Percentiles rank a stretch among this genome's conserved stretches.
phyloP scores from a whole-genome alignment of 176 grass and related monocot species.

The Leersia perrieri region DNA sequence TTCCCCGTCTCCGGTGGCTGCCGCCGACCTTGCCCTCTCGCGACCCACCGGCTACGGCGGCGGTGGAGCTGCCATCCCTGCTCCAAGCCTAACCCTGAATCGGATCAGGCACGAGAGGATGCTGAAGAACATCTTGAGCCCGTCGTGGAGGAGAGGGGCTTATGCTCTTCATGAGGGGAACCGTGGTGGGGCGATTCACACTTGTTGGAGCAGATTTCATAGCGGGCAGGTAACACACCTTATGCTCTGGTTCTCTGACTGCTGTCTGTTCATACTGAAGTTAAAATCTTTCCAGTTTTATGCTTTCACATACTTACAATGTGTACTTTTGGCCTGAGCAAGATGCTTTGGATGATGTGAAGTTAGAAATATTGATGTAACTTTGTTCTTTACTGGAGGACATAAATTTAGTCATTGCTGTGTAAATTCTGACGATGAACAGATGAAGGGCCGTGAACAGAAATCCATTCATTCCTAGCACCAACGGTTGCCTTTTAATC shows the following conservation, averaged over 20 bases:
- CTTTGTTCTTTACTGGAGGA: neutral
- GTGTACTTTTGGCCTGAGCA: neutral
- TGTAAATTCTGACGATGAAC: neutral
- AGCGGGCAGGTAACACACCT: constrained; percentile 34
- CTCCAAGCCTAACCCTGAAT: neutral
- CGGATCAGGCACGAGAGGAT: neutral
- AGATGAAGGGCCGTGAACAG: neutral
- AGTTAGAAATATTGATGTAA: neutral
- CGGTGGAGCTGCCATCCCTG: too few relatives aligned
- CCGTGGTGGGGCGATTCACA: constrained; percentile 12
- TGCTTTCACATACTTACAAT: neutral
- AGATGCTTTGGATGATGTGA: neutral
- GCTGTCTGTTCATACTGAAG: neutral
- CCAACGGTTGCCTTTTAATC: neutral
- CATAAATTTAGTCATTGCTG: neutral
- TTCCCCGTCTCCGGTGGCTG: neutral
- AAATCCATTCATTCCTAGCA: neutral
- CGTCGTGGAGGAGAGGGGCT: constrained; percentile 43
- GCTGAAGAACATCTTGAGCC: constrained; percentile 47
- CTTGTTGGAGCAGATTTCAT: constrained; percentile 49
- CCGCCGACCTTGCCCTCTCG: neutral
- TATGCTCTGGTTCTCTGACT: neutral
- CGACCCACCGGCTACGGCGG: too few relatives aligned
- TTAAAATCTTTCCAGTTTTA: neutral
- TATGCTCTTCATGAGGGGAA: constrained; percentile 4